Percentiles rank a stretch among this genome's conserved stretches.
These are phyloP conservation scores for Camellia granthamiana DNA, from an alignment of 148 eudicot genomes.

Conservation along the genomic window DNA sequence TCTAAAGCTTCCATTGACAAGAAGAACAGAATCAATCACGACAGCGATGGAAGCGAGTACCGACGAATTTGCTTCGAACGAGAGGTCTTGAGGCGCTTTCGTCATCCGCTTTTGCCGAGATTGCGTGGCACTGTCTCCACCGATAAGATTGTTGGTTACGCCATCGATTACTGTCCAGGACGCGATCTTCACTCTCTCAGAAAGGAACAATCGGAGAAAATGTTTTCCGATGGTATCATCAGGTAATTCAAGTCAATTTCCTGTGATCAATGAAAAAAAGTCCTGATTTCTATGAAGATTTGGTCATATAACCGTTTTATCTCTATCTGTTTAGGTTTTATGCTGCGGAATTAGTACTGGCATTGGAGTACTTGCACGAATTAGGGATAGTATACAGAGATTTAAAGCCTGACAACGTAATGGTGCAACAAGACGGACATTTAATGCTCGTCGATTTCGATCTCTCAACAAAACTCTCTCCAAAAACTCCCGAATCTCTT, in stretches of 20 bases:
- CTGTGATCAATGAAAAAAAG: too few relatives aligned
- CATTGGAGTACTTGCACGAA: conserved; percentile 78
- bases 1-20: conserved; percentile 38
- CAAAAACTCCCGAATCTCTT: conserved; percentile 33
- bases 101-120: conserved; percentile 76
- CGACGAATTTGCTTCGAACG: conserved; percentile 54
- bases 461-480: conserved; percentile 65
- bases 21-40: conserved; percentile 16
- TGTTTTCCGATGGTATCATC: conserved; percentile 85
- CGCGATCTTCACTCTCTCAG: conserved; percentile 62
- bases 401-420: conserved; percentile 80
- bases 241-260: conserved; percentile 36
- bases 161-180: conserved; percentile 91
- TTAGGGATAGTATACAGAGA: conserved; percentile 85
- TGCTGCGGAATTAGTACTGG: conserved; percentile 77
- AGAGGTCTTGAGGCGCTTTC: conserved; percentile 47
- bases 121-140: conserved; percentile 60
- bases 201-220: conserved; percentile 69
- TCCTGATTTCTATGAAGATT: background rate
- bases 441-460: conserved; percentile 91
- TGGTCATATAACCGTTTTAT: background rate
- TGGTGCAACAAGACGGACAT: conserved; percentile 77
- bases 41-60: conserved; percentile 27
- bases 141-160: conserved; percentile 62
- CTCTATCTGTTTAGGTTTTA: conserved; percentile 49